Base-by-base conservation (phyloP, 2,329 filamentous ascomycete genomes). In the Trichoderma harzianum region DNA sequence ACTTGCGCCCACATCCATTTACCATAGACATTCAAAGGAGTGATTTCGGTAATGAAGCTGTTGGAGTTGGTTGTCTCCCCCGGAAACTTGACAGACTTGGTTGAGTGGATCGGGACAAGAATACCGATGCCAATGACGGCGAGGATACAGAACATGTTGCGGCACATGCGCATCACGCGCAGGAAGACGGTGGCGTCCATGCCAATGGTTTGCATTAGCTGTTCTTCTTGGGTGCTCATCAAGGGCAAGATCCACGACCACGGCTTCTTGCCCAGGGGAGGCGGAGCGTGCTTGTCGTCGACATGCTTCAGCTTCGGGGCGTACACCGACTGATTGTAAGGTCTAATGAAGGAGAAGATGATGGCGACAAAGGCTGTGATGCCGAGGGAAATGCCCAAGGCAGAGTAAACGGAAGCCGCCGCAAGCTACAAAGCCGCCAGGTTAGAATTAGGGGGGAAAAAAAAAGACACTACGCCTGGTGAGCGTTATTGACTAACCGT, bases 301-400 rank as follows among this genome's bases (percentile, higher is more conserved):
- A 94, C 92, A 85, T 98, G 92, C 80, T 97, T 97, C 63, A 97
- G 86, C 80, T 97, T 95, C 53, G 96, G 96, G 4, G 96, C 95
- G 83, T 99, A 99, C 62, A 99, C 93, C 76, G 95, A 89, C 70
- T 91, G 92, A 81, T 98, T 95, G 82, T 95, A 94, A 6, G 96
- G 96, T 73, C 96, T 93, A 70, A 98, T 86, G 77, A 98, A 85
- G 74, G 94, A 97, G 86, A 98, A 99, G 75, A 90, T 83, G 72
- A 97, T 80, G 74, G 93, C 91, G 76, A 97, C 91, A 76, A 90
- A 85, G 74, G 88, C 78, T 10, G 94, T 93, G 78, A 96, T 85
- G 70, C 89, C 92, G 58, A 98, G 79, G 3, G 95, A 97, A 26
- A 92, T 94, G 74, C 86, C 92, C 58, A 98, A 84, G 63, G 95